phyloP scores from a whole-genome alignment of 2,329 filamentous ascomycete species.

The Colletotrichum kahawae region DNA sequence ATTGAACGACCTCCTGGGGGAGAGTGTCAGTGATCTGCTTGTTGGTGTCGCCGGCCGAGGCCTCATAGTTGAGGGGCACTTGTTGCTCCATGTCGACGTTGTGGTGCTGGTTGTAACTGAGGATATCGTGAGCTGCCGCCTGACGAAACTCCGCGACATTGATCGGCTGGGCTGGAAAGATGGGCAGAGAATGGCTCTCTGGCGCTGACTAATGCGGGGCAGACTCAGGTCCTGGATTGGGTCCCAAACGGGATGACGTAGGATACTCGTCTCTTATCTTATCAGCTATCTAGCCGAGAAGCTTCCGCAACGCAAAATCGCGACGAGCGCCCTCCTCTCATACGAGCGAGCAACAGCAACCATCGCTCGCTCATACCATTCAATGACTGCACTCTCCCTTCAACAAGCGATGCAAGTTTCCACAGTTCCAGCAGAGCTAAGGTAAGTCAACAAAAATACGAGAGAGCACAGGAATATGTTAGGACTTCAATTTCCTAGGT shows the following conservation, averaged over 20 bases:
- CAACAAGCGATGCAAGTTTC: neutral
- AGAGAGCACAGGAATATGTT: neutral
- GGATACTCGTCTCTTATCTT: neutral
- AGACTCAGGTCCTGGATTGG: neutral
- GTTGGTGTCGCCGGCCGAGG: slow-evolving; percentile 75
- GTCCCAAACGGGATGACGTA: slow-evolving; percentile 6
- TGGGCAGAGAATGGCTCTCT: neutral
- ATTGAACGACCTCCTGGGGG: slow-evolving; percentile 85
- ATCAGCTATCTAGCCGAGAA: neutral
- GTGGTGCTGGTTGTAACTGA: slow-evolving; percentile 5
- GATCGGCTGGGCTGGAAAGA: slow-evolving; percentile 7
- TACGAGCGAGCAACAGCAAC: neutral
- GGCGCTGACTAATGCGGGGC: slow-evolving; percentile 20
- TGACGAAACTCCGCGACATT: neutral
- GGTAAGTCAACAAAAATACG: neutral
- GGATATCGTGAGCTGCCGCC: slow-evolving; percentile 7
- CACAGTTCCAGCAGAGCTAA: neutral
- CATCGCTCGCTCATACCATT: neutral
- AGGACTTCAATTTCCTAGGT: neutral
- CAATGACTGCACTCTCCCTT: neutral
- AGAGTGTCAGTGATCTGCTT: slow-evolving; percentile 72
- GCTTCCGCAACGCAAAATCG: neutral
- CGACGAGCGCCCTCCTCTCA: neutral
- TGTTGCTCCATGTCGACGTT: slow-evolving; percentile 64
- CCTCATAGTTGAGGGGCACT: slow-evolving; percentile 76